A percentile compares a stretch with the other conserved stretches of the same genome.
Evolutionary conservation across 768 basidiomycete species (phyloP).

Genomic region (Agaricus subrufescens): DNA sequence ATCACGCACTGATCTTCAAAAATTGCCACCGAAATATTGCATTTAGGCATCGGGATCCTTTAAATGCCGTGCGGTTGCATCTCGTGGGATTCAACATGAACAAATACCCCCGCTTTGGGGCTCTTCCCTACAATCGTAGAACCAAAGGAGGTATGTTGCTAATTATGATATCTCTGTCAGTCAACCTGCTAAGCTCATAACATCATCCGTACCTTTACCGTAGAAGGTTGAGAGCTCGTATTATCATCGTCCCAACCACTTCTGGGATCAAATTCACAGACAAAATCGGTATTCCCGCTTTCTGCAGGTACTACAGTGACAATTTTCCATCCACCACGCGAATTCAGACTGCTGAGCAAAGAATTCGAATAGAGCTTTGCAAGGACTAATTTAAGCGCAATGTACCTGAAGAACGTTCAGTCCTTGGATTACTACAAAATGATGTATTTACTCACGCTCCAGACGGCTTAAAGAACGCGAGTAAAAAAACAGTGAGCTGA

Average conservation of each 20-base stretch:
- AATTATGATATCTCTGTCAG: no score
- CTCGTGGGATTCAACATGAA: constrained; percentile 7
- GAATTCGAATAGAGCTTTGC: constrained; percentile 38
- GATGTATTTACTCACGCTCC: constrained; percentile 5
- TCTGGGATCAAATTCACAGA: no score
- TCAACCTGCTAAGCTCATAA: no score
- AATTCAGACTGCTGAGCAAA: constrained; percentile 34
- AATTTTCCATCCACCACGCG: constrained; percentile 8
- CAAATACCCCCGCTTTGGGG: neutral
- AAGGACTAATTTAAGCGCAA: constrained; percentile 32
- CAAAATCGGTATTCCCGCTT: no score
- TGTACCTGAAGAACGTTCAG: constrained; percentile 20
- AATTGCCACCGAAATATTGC: no score
- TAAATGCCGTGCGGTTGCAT: neutral
- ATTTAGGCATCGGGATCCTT: no score
- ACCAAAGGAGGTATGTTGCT: no score
- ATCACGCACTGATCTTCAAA: no score
- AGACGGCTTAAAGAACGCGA: constrained; percentile 4
- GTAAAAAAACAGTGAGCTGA: neutral
- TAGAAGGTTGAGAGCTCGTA: no score
- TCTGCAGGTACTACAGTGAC: neutral
- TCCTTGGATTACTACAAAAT: neutral
- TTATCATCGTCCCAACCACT: no score
- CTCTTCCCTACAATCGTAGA: no score
- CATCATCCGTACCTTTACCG: no score